Evolutionary conservation across 495 filamentous ascomycete genomes (phyloP), one percentile per base, ranked within the genome.

Genomic region (Astrothelium macrocarpum): DNA sequence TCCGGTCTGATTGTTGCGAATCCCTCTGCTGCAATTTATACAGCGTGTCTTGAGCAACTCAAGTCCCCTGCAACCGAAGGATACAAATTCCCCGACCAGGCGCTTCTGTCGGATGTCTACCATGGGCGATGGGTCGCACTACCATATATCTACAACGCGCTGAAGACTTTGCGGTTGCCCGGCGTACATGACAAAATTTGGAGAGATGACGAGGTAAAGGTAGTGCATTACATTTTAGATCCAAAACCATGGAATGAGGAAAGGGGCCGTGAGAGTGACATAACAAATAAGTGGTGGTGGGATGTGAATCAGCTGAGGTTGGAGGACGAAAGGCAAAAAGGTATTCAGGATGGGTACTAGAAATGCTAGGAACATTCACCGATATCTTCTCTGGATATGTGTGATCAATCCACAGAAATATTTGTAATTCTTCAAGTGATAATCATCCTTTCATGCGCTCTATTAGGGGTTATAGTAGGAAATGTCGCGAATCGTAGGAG

Each of bases 231-330:
- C 68, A 86, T 95, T 26, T 70, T 94, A n/a, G 79, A 76, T 32
- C 87, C 86, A 29, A 94, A 95, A 73, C 90, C 90, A 28, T 93
- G 90, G 90, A 84, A 91, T 69, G 82, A 88, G 72, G 72, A 75
- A 70, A 66, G 77, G 46, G 77, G 75, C 31, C 67, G 79, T 62
- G 71, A 76, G 62, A 68, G 71, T 59, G 76, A 88, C 71, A 77
- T 82, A 67, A 83, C 79, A 1, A 81, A 86, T 76, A 74, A 71
- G 20, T 90, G 88, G 87, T 90, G 88, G 88, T 82, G 79, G 72
- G 73, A 80, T 56, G 66, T 75, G 2, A 86, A 86, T 74, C 64
- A 67, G 20, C 80, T 82, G 70, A 78, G 88, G 66, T 60, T 79
- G 42, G 62, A 64, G 53, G 70, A 72, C 42, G 85, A 89, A 68